phyloP scores from a whole-genome alignment of 2,329 filamentous ascomycete species.

The Thelonectria rubi region DNA sequence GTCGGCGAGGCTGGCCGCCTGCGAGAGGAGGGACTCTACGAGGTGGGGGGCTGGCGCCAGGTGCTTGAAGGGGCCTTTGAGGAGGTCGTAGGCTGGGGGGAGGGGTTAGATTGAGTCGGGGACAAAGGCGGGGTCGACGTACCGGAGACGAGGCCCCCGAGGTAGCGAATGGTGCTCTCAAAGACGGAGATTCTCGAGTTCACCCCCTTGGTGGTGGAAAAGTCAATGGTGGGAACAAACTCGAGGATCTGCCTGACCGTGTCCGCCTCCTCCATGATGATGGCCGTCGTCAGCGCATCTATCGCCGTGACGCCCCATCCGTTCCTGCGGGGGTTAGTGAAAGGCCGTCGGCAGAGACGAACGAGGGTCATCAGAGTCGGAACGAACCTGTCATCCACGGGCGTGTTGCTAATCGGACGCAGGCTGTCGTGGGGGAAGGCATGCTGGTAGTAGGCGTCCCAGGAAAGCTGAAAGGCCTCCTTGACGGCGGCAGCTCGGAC shows the following conservation, averaged over 20 bases:
- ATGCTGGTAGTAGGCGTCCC: slow-evolving; percentile 76
- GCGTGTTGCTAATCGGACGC: slow-evolving; percentile 71
- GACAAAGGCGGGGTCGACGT: slow-evolving; percentile 10
- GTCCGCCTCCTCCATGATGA: slow-evolving; percentile 75
- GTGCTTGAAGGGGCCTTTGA: slow-evolving; percentile 70
- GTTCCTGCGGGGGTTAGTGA: slow-evolving; percentile 62
- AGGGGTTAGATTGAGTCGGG: not conserved
- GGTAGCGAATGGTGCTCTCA: slow-evolving; percentile 89
- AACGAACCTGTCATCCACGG: slow-evolving; percentile 72
- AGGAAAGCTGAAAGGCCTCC: slow-evolving; percentile 74
- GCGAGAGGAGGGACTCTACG: slow-evolving; percentile 69
- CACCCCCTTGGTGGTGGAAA: slow-evolving; percentile 60
- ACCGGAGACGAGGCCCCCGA: slow-evolving; percentile 83
- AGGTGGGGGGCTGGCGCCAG: slow-evolving; percentile 54
- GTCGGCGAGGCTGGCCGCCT: slow-evolving; percentile 75
- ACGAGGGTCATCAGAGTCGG: slow-evolving; percentile 34
- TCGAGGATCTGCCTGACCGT: slow-evolving; percentile 77
- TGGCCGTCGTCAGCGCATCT: slow-evolving; percentile 81
- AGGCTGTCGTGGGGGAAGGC: slow-evolving; percentile 83
- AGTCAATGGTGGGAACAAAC: slow-evolving; percentile 76
- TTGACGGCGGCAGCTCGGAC: slow-evolving; percentile 68
- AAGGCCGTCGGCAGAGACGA: slow-evolving; percentile 58
- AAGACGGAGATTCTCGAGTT: slow-evolving; percentile 76
- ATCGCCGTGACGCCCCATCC: slow-evolving; percentile 86
- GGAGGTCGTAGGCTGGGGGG: slow-evolving; percentile 70